Conservation (phyloP, 306 rosid species). For the Aeschynomene evenia region DNA sequence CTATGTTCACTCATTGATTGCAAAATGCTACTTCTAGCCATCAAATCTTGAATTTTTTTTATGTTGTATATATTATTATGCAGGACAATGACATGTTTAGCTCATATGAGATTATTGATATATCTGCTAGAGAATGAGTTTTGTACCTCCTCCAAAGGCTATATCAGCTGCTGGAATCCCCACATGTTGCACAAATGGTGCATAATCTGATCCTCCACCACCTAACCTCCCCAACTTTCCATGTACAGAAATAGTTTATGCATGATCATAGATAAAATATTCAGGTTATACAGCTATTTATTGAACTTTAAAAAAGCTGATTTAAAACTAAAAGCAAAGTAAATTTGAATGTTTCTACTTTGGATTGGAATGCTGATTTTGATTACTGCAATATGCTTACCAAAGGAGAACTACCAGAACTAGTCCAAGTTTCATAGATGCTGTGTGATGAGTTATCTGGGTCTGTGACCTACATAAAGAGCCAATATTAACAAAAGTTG, state of each 20-base stretch:
- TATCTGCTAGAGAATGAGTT: not conserved
- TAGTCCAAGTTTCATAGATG: conserved; percentile 60
- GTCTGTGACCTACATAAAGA: conserved; percentile 55
- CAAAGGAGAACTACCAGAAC: conserved; percentile 42
- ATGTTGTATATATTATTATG: not conserved
- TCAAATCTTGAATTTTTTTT: not conserved
- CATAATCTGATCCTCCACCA: conserved; percentile 69
- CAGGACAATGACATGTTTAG: not conserved
- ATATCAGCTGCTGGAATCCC: conserved; percentile 69
- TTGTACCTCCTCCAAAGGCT: conserved; percentile 52
- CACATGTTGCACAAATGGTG: conserved; percentile 66
- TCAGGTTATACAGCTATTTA: conserved; percentile 10
- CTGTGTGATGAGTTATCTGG: conserved; percentile 71
- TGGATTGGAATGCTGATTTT: conserved; percentile 7
- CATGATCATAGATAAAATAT: conserved; percentile 3
- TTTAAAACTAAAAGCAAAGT: not conserved
- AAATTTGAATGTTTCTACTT: not conserved
- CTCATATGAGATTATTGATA: not conserved
- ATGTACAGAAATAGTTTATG: conserved; percentile 4
- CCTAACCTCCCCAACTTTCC: conserved; percentile 62
- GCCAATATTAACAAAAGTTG: conserved; percentile 3
- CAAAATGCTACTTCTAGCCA: not conserved
- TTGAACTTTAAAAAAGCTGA: conserved; percentile 7
- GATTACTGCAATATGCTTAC: conserved; percentile 38
- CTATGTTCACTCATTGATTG: not conserved